phyloP scores from a whole-genome alignment of 495 filamentous ascomycete genomes.

The Aspergillus cristatus region DNA sequence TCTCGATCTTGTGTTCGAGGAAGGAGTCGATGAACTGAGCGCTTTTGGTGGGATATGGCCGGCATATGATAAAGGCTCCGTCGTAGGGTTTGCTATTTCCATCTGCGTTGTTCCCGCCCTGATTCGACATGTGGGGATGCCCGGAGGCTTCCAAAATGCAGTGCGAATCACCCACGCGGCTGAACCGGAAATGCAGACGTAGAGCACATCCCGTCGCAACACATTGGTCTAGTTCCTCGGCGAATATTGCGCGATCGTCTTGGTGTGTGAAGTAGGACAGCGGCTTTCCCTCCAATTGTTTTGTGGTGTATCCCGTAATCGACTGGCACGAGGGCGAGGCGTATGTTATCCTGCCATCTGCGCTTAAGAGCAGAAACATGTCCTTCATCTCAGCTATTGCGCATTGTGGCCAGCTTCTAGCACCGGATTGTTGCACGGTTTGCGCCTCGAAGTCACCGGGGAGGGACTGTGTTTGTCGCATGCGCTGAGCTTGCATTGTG shows the following conservation, averaged over 20 bases:
- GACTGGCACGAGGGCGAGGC: slow-evolving; percentile 67
- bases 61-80: slow-evolving; percentile 88
- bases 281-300: slow-evolving; percentile 63
- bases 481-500: slow-evolving; percentile 10
- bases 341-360: slow-evolving; percentile 75
- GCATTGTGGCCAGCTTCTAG: slow-evolving; percentile 81
- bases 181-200: slow-evolving; percentile 84
- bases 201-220: slow-evolving; percentile 72
- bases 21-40: slow-evolving; percentile 82
- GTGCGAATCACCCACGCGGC: slow-evolving; percentile 62
- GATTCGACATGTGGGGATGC: slow-evolving; percentile 79
- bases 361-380: slow-evolving; percentile 76
- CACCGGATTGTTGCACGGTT: slow-evolving; percentile 49
- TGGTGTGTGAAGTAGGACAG: slow-evolving; percentile 76
- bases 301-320: slow-evolving; percentile 67
- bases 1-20: slow-evolving; percentile 95
- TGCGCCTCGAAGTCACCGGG: slow-evolving; percentile 42
- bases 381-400: slow-evolving; percentile 87
- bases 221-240: slow-evolving; percentile 82
- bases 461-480: slow-evolving; percentile 17
- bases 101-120: slow-evolving; percentile 12
- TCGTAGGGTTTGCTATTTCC: slow-evolving; percentile 44
- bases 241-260: slow-evolving; percentile 79
- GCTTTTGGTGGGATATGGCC: slow-evolving; percentile 86
- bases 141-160: slow-evolving; percentile 83